A percentile compares a stretch with the other conserved stretches of the same genome.
These are phyloP conservation scores for Colletotrichum caudatum DNA, from an alignment of 2,329 filamentous ascomycete species.

Conservation along the genomic window DNA sequence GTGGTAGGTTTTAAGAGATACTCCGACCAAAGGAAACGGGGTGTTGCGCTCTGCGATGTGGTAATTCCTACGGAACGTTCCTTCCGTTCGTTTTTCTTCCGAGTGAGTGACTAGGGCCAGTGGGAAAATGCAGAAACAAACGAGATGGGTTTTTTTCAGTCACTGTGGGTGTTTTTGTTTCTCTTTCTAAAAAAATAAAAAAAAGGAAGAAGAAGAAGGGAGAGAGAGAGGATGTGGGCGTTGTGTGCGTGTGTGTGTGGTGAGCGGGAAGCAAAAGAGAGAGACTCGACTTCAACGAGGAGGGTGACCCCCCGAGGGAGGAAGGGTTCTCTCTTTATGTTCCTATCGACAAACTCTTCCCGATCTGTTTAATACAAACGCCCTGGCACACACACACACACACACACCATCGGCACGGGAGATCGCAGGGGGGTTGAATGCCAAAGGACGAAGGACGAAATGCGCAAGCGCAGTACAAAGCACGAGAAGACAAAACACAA, in stretches of 20 bases:
- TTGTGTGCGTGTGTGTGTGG: slow-evolving; percentile 4
- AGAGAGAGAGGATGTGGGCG: background rate
- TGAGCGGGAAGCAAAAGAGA: background rate
- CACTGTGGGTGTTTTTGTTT: background rate
- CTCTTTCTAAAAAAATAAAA: too few species aligned
- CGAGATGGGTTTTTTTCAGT: slow-evolving; percentile 15
- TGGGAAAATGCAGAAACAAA: slow-evolving; percentile 23
- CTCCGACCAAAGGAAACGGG: slow-evolving; percentile 21
- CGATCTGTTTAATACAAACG: too few species aligned
- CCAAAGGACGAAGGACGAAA: background rate
- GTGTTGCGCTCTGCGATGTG: slow-evolving; percentile 28
- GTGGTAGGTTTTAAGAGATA: slow-evolving; percentile 10
- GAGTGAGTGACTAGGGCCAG: slow-evolving; percentile 37
- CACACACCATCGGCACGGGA: background rate
- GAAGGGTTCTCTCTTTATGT: slow-evolving; percentile 29
- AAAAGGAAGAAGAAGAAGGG: background rate
- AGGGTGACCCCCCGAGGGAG: background rate
- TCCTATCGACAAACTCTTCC: too few species aligned
- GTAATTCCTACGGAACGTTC: too few species aligned
- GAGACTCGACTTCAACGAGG: background rate
- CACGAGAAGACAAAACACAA: background rate
- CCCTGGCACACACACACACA: too few species aligned
- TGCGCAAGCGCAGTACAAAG: background rate
- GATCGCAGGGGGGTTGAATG: slow-evolving; percentile 6
- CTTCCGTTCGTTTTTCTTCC: background rate